phyloP scores from a whole-genome alignment of 2,329 filamentous ascomycete genomes.

The Madurella mycetomatis region DNA sequence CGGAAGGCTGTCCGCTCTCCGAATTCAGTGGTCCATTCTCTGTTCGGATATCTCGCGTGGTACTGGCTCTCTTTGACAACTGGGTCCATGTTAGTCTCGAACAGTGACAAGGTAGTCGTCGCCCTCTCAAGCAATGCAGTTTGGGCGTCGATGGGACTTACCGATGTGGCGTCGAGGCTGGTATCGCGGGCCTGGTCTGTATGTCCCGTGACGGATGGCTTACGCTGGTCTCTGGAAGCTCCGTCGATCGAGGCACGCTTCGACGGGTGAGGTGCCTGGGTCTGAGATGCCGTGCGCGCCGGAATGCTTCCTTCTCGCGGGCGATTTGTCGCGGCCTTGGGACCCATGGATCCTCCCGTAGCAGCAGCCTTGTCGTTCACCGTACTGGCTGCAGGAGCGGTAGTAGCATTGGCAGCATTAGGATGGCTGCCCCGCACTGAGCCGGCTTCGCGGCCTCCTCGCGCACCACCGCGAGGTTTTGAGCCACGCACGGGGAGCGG shows the following conservation, averaged over 20 bases:
- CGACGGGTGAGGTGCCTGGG: slow-evolving; percentile 32
- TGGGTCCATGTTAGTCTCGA: slow-evolving; percentile 12
- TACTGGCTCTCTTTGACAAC: slow-evolving; percentile 21
- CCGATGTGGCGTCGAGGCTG: slow-evolving; percentile 31
- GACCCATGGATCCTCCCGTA: slow-evolving; percentile 24
- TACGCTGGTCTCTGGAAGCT: slow-evolving; percentile 44
- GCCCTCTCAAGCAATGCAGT: neutral
- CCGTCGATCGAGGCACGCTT: slow-evolving; percentile 46
- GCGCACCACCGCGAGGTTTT: slow-evolving; percentile 48
- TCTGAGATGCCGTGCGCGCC: slow-evolving; percentile 34
- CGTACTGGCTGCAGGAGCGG: slow-evolving; percentile 18
- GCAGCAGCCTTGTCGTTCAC: slow-evolving; percentile 36
- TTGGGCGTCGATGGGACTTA: slow-evolving; percentile 31
- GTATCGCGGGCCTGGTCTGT: slow-evolving; percentile 41
- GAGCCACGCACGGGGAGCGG: slow-evolving; percentile 55
- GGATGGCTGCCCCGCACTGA: slow-evolving; percentile 29
- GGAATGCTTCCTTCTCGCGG: slow-evolving; percentile 36
- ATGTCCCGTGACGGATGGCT: slow-evolving; percentile 33
- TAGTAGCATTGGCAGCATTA: slow-evolving; percentile 8
- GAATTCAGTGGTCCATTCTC: slow-evolving; percentile 17
- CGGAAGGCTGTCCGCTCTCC: slow-evolving; percentile 12
- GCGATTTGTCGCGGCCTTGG: slow-evolving; percentile 32
- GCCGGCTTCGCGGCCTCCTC: slow-evolving; percentile 38
- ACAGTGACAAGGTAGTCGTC: neutral
- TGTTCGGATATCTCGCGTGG: slow-evolving; percentile 20